Evolutionary conservation across 148 eudicot genomes (phyloP).

Genomic region (Camellia sinensis): DNA sequence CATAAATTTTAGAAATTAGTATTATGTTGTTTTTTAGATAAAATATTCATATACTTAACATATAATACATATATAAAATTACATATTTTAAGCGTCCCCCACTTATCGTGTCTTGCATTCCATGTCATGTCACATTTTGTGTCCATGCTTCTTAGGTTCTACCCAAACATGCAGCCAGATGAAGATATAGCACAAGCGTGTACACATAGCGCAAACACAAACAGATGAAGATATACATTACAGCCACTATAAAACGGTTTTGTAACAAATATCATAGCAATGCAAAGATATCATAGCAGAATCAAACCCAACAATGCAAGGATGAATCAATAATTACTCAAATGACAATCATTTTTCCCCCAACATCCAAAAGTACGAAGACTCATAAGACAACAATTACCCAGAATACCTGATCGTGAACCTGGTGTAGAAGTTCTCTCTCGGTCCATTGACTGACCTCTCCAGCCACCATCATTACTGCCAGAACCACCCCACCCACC

Average conservation of each 20-base stretch:
- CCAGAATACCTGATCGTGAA: constrained; percentile 51
- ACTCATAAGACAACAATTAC: background rate
- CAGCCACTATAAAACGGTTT: background rate
- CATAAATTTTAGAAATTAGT: too few relatives aligned
- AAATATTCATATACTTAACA: too few relatives aligned
- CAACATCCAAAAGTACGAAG: background rate
- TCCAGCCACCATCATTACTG: constrained; percentile 57
- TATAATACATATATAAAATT: too few relatives aligned
- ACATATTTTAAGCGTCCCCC: too few relatives aligned
- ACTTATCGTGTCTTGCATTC: too few relatives aligned
- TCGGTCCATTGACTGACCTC: constrained; percentile 54
- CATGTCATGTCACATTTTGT: too few relatives aligned
- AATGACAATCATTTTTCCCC: background rate
- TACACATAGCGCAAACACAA: background rate
- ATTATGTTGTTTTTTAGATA: too few relatives aligned
- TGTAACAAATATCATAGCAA: background rate
- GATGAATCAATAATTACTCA: background rate
- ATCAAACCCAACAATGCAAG: background rate
- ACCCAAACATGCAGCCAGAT: background rate
- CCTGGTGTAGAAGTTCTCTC: constrained; percentile 39
- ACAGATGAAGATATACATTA: background rate
- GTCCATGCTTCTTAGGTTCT: too few relatives aligned
- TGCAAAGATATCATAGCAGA: background rate
- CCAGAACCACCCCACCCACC: constrained; percentile 61
- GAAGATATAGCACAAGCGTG: too few relatives aligned